Evolutionary conservation across 1,284 basidiomycete species (phyloP).

Genomic region (Pholiota adiposa): DNA sequence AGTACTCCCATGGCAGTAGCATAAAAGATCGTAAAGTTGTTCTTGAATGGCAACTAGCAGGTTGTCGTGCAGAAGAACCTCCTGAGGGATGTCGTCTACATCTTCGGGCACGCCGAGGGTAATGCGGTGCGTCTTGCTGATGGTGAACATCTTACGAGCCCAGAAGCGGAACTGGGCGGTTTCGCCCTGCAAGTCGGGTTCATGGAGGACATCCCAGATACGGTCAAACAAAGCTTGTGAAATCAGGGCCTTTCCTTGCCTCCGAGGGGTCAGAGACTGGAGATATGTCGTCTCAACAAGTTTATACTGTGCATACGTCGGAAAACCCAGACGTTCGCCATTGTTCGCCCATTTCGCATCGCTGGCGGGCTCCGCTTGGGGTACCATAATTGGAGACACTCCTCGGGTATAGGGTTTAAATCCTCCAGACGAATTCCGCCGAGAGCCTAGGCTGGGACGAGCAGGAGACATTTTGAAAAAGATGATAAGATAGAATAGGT

Average conservation of each 20-base stretch:
- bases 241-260: constrained; percentile 73
- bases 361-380: constrained; percentile 6
- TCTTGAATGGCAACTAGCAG: constrained; percentile 75
- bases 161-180: constrained; percentile 78
- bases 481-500: constrained; percentile 17
- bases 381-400: constrained; percentile 23
- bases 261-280: constrained; percentile 53
- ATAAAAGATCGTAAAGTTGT: constrained; percentile 76
- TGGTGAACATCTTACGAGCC: constrained; percentile 77
- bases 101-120: constrained; percentile 26
- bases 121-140: constrained; percentile 44
- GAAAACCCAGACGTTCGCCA: constrained; percentile 47
- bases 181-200: constrained; percentile 47
- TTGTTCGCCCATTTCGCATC: constrained; percentile 9
- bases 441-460: constrained; percentile 27
- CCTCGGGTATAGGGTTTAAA: constrained; percentile 37
- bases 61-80: constrained; percentile 63
- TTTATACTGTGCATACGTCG: constrained; percentile 59
- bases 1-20: constrained; percentile 66
- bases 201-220: constrained; percentile 66
- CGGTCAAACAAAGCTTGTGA: constrained; percentile 69
- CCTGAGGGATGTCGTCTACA: constrained; percentile 33
- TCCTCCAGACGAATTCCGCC: constrained; percentile 26
- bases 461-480: constrained; percentile 38
- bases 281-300: constrained; percentile 59